Base-by-base conservation (phyloP, 2,329 filamentous ascomycete genomes). In the Epichloe baconii region DNA sequence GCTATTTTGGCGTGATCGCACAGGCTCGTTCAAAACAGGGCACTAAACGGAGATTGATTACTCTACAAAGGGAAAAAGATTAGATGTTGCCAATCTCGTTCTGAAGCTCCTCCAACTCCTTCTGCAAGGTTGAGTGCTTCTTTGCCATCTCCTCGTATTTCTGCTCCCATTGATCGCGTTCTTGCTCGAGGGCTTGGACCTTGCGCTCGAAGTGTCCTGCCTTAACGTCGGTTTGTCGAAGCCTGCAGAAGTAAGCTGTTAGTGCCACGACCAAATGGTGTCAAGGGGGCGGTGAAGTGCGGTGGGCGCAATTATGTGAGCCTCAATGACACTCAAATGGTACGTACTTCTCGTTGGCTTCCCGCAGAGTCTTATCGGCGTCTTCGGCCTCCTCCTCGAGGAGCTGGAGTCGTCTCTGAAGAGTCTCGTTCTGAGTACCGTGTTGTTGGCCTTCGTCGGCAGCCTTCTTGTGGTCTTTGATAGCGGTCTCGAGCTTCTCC, bases 181-280 rank as follows among this genome's bases (percentile, higher is more conserved):
- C 82, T 66, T 81, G 77, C 76, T 98, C 93, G 66, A 96, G 83
- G 64, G 93, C 91, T 73, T 96, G 88, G 62, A 97, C 93, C 79
- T 97, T 97, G 74, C 93, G 93, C 78, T 98, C 93, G 73, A 91
- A 97, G 77, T 98, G 91, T 64, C 91, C 93, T 65, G 91, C 90
- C 80, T 97, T 97, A 75, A 97, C 89, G 70, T 98, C 93, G 74
- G 93, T 96, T 77, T 95, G 90, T 70, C 93, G 90, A 67, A 97
- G 88, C 76, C 93, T 98, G 62, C 58, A 52, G 2, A 52, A 44
- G 55, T 43, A 17, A 34, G 49, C 48, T 52, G 54, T 61, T 55
- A 60, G 56, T 45, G 45, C 49, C 37, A 36, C 8, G 6, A 37
- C 11, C 31, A 38, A 34, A 19, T 47, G 12, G n/a, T 43, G 3